These are phyloP conservation scores for Melampsora americana DNA, from an alignment of 1,284 basidiomycete genomes.

Conservation along the genomic window DNA sequence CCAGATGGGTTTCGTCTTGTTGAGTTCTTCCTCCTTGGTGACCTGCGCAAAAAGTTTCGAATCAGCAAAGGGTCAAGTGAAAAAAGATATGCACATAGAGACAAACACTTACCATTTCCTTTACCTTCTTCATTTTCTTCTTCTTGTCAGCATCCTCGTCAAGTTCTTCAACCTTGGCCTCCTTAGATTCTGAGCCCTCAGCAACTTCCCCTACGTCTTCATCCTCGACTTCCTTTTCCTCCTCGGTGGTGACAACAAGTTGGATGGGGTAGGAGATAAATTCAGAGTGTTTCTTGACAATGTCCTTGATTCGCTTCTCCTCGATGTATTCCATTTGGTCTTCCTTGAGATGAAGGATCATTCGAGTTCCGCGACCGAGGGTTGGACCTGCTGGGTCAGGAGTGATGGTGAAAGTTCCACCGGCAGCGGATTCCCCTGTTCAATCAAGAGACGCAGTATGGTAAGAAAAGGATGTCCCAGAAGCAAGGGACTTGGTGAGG, in stretches of 20 bases:
- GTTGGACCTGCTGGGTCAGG: constrained; percentile 82
- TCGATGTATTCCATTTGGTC: constrained; percentile 98
- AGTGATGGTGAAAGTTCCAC: constrained; percentile 99
- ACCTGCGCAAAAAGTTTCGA: constrained; percentile 58
- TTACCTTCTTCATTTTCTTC: constrained; percentile 98
- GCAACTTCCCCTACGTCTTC: constrained; percentile 55
- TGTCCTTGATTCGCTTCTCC: constrained; percentile 99
- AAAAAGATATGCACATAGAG: neutral
- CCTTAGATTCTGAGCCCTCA: constrained; percentile 67
- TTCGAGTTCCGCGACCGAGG: constrained; percentile 90
- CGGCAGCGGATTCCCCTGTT: constrained; percentile 84
- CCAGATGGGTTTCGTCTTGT: constrained; percentile 99
- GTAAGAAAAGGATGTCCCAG: neutral
- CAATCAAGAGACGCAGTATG: neutral
- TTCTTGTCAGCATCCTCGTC: constrained; percentile 80
- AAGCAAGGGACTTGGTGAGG: neutral
- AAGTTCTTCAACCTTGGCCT: constrained; percentile 70
- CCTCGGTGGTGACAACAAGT: constrained; percentile 97
- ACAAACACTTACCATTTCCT: constrained; percentile 59
- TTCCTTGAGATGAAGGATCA: constrained; percentile 95
- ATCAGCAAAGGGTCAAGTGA: neutral
- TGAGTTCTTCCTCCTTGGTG: constrained; percentile 92
- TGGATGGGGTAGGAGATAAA: constrained; percentile 99
- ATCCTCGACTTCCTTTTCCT: constrained; percentile 63
- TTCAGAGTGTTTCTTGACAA: constrained; percentile 99